A percentile compares a stretch with the other conserved stretches of the same genome.
Conservation (phyloP, 1,139 yeast genomes). For the Geotrichum carabidarum region DNA sequence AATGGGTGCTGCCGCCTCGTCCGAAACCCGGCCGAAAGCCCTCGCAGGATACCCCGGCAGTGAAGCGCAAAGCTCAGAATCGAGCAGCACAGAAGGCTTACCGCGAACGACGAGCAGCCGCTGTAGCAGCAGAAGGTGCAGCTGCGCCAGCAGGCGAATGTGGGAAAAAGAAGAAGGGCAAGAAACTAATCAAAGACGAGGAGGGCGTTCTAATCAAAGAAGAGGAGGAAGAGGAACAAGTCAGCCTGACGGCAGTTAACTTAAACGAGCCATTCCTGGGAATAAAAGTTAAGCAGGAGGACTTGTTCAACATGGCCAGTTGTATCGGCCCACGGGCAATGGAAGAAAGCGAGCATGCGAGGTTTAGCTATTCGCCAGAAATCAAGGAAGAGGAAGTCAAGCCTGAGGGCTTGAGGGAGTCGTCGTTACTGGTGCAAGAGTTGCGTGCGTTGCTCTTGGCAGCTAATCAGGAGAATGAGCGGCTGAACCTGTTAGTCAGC, state of each 20-base stretch:
- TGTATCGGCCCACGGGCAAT: neutral
- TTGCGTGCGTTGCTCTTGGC: constrained; percentile 5
- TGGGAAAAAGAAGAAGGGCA: constrained; percentile 1
- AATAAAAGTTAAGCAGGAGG: neutral
- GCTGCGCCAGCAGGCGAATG: neutral
- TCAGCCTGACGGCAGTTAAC: neutral
- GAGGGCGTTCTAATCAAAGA: neutral
- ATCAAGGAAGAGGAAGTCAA: neutral
- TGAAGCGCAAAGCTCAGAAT: constrained; percentile 65
- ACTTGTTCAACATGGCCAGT: constrained; percentile 4
- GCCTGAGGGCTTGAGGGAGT: neutral
- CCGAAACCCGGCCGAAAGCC: constrained; percentile 92
- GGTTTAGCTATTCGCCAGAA: neutral
- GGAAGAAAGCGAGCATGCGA: neutral
- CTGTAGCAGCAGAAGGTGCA: constrained; percentile 31
- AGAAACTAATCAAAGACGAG: neutral
- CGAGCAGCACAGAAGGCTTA: constrained; percentile 91
- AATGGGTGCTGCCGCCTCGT: constrained; percentile 87
- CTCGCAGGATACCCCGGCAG: constrained; percentile 45
- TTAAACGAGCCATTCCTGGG: constrained; percentile 2
- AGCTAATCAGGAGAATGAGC: constrained; percentile 8
- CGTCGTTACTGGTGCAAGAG: neutral
- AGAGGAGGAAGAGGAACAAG: neutral
- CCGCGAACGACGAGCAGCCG: constrained; percentile 67
- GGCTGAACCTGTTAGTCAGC: constrained; percentile 4